A percentile compares a stretch with the other conserved stretches of the same genome.
phyloP scores from a whole-genome alignment of 1,284 basidiomycete species.

The Phlebopus sp. region DNA sequence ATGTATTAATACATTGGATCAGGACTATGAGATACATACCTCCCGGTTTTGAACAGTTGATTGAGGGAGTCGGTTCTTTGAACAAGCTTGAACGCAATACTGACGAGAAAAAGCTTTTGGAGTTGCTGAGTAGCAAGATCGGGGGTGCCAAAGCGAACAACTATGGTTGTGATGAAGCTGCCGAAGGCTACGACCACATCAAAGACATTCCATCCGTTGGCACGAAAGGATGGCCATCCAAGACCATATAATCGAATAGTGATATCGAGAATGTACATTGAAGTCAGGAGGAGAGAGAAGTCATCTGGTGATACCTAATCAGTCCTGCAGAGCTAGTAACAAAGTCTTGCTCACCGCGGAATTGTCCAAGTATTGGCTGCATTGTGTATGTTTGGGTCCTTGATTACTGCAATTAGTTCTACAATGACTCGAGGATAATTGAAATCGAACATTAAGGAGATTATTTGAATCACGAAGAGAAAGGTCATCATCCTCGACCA shows the following conservation, averaged over 20 bases:
- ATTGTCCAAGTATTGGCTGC: constrained; percentile 50
- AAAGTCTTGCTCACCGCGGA: constrained; percentile 58
- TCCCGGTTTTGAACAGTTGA: constrained; percentile 94
- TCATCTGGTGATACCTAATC: constrained; percentile 43
- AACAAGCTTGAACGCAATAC: constrained; percentile 92
- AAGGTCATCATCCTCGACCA: constrained; percentile 86
- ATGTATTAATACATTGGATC: constrained; percentile 1
- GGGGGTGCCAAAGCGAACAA: constrained; percentile 59
- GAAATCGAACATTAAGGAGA: constrained; percentile 74
- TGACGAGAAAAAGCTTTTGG: constrained; percentile 93
- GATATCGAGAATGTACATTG: constrained; percentile 80
- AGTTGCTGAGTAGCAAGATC: constrained; percentile 66
- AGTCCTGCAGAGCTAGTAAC: constrained; percentile 4
- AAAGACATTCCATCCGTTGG: constrained; percentile 93
- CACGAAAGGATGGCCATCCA: constrained; percentile 80
- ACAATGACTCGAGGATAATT: background rate
- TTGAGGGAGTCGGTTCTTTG: constrained; percentile 89
- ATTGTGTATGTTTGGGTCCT: constrained; percentile 83
- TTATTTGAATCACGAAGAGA: constrained; percentile 82
- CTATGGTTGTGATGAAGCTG: constrained; percentile 81
- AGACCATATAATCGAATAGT: constrained; percentile 79
- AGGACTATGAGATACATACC: constrained; percentile 49
- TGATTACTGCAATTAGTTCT: background rate
- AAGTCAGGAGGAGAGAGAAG: constrained; percentile 76
- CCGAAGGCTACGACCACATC: constrained; percentile 84